Evolutionary conservation across 1,284 basidiomycete genomes (phyloP).

Genomic region (Veloporphyrellus conicus): DNA sequence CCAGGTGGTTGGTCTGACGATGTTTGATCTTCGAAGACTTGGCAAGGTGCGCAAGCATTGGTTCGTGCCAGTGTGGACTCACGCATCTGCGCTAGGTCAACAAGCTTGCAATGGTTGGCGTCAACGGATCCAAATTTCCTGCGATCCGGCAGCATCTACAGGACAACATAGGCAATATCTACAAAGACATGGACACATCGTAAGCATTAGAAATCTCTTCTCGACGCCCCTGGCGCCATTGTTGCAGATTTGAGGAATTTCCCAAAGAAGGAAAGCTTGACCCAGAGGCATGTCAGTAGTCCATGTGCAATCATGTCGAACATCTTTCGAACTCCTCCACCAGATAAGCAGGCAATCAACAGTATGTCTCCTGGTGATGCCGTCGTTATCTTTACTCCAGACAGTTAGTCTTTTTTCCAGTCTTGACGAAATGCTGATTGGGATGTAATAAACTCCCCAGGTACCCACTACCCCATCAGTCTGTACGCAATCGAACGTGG

Average conservation of each 20-base stretch:
- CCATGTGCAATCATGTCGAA: background rate
- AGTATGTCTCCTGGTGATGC: slow-evolving; percentile 77
- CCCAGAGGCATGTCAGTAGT: slow-evolving; percentile 72
- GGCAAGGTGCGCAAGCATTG: slow-evolving; percentile 59
- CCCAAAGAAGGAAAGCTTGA: slow-evolving; percentile 69
- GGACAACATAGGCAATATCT: slow-evolving; percentile 78
- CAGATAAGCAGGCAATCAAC: slow-evolving; percentile 86
- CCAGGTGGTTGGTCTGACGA: slow-evolving; percentile 83
- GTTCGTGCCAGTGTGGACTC: background rate
- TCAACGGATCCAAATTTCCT: slow-evolving; percentile 81
- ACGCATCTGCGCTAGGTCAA: slow-evolving; percentile 45
- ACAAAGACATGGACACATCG: slow-evolving; percentile 83
- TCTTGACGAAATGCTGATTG: background rate
- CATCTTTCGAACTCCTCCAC: slow-evolving; percentile 6
- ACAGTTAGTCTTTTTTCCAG: slow-evolving; percentile 51
- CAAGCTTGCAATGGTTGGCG: slow-evolving; percentile 77
- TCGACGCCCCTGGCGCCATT: background rate
- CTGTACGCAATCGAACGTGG: slow-evolving; percentile 80
- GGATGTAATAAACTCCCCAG: slow-evolving; percentile 37
- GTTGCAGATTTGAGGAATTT: slow-evolving; percentile 70
- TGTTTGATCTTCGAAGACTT: slow-evolving; percentile 83
- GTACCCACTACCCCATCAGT: slow-evolving; percentile 83
- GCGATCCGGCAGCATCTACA: slow-evolving; percentile 78
- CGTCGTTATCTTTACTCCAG: slow-evolving; percentile 84
- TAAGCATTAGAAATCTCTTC: slow-evolving; percentile 35